A percentile compares a stretch with the other conserved stretches of the same genome.
These are phyloP conservation scores for Psilocybe sp. DNA, from an alignment of 768 basidiomycete genomes.

Conservation along the genomic window DNA sequence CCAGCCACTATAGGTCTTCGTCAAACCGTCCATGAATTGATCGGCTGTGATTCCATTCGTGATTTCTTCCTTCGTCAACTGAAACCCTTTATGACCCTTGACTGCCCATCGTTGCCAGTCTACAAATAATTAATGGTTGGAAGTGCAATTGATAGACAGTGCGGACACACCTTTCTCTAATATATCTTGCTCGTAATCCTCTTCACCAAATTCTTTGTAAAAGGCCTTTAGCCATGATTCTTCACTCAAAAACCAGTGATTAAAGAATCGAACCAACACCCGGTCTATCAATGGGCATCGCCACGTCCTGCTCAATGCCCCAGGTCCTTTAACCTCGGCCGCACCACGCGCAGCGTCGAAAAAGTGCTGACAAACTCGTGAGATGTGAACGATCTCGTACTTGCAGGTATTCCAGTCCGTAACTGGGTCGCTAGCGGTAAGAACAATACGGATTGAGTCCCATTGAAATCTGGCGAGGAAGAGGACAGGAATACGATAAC, in stretches of 20 bases:
- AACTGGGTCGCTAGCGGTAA: conserved; percentile 28
- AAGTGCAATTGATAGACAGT: background rate
- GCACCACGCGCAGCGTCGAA: conserved; percentile 30
- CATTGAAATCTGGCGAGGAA: conserved; percentile 44
- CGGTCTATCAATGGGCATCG: conserved; percentile 40
- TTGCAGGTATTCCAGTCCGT: conserved; percentile 40
- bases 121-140: conserved; percentile 10
- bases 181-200: conserved; percentile 36
- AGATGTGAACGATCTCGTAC: conserved; percentile 42
- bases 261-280: conserved; percentile 37
- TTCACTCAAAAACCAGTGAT: conserved; percentile 38
- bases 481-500: conserved; percentile 42
- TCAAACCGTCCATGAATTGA: conserved; percentile 27
- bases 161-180: conserved; percentile 32
- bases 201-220: conserved; percentile 39
- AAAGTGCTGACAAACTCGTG: conserved; percentile 33
- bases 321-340: conserved; percentile 7
- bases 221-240: conserved; percentile 36
- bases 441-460: conserved; percentile 37
- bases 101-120: conserved; percentile 38
- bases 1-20: conserved; percentile 16
- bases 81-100: conserved; percentile 40
- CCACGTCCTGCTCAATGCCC: conserved; percentile 34
- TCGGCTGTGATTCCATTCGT: conserved; percentile 29
- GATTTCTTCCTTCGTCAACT: conserved; percentile 33